Base-by-base conservation (phyloP, 2,329 filamentous ascomycete species). In the Arthrobotrys iridis region DNA sequence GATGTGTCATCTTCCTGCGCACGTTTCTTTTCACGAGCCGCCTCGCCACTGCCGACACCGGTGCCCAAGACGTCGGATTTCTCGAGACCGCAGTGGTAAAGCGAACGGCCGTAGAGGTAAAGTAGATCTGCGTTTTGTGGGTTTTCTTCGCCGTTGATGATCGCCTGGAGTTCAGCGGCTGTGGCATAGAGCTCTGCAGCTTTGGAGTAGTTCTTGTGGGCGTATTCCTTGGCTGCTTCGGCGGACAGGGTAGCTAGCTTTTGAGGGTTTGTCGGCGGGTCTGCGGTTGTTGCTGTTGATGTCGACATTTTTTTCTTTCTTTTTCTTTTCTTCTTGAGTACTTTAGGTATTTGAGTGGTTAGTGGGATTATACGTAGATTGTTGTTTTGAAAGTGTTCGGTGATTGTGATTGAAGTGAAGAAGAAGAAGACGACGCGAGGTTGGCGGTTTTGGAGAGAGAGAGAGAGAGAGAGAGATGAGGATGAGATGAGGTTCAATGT, bases 21-120 rank as follows among this genome's bases (percentile, higher is more conserved):
- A 80, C 65, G 67, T 46, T 77, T 86, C 83, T 81, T 87, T 82
- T 85, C 84, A 46, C 86, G 85, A 1, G 86, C 84, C 11, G 87
- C 86, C 18, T 93, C 91, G 80, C 91, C 26, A 35, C 30, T 48
- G n/a, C 59, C 58, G 18, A 76, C 72, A 18, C 63, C 91, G 33
- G 91, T 92, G 68, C 95, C 95, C 35, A 99, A 86, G 22, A 99
- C 93, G 81, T 98, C 93, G 81, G 93, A 97, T 83, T 96, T 97
- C 82, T 89, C 90, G 82, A 98, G 91, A 28, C 93, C 95, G 74
- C 98, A 91, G 82, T 93, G 93, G 86, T 96, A 98, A 18, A 99
- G 85, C 67, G 93, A 93, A 81, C 94, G 92, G 11, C 95, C 95
- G 83, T 99, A 99, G 77, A 93, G 88, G 82, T 96, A 99, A 18